Evolutionary conservation across 495 filamentous ascomycete genomes (phyloP), one percentile per base, ranked within the genome.

Genomic region (Trichoderma virens): DNA sequence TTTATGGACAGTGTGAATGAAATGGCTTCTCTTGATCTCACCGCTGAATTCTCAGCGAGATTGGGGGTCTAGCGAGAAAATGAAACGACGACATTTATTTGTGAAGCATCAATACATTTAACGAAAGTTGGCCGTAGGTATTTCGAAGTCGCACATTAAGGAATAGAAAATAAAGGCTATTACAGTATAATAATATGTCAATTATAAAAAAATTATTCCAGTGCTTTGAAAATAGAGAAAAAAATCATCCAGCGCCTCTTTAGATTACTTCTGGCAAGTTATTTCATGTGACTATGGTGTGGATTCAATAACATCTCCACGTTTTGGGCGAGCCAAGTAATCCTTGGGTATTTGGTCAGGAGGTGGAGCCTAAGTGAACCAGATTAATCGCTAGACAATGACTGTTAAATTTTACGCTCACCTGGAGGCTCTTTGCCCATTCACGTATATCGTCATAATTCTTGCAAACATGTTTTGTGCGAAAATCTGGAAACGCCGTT

Each of bases 401-500:
- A 16, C 18, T 11, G 0, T 35, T 16, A n/a, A 23, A 35, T 3
- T 14, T 16, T 16, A 11, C 45, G 2, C 43, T 30, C 56, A 67
- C 69, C 70, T 86, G 80, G 38, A 78, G 75, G 8, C 65, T 65
- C 67, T 82, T 70, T 1, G 80, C 82, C 82, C 82, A 86, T 41
- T 71, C 45, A 9, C 80, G 68, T 25, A 87, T 63, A 66, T 0
- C 78, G 5, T 86, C 79, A 63, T 80, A 86, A 63, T 86, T 83
- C 41, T 80, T 76, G 66, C 85, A 85, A 61, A 71, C 73, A 63
- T 85, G 84, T 54, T 74, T 65, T 0, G 81, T 84, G 65, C 83
- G 82, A 70, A 86, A 85, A 61, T 86, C 80, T 7, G 80, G 75
- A 65, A 79, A 83, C 0, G 80, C 76, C 34, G 71, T 71, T 1